phyloP scores from a whole-genome alignment of 2,329 filamentous ascomycete genomes.

The Tolypocladium inflatum region DNA sequence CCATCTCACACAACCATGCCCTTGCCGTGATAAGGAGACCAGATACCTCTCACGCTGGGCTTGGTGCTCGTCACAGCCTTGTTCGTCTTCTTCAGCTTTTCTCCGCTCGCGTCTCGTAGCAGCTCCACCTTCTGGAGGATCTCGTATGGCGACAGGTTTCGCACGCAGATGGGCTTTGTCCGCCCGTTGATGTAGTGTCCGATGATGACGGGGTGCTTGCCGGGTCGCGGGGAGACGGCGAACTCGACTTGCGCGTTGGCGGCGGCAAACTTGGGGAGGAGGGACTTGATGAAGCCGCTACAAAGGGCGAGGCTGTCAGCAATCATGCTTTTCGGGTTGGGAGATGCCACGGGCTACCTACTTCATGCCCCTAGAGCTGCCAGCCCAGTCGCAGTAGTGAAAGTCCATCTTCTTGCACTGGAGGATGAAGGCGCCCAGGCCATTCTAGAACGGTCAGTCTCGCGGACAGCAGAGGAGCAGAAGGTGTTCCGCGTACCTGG shows the following conservation, averaged over 20 bases:
- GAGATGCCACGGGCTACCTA: constrained; percentile 29
- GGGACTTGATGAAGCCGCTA: constrained; percentile 72
- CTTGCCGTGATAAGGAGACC: constrained; percentile 60
- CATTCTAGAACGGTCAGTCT: constrained; percentile 55
- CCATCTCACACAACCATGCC: constrained; percentile 39
- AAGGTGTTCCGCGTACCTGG: constrained; percentile 32
- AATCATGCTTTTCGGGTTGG: neutral
- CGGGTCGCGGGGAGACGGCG: constrained; percentile 79
- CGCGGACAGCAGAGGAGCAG: neutral
- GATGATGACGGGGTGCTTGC: constrained; percentile 78
- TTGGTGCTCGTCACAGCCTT: constrained; percentile 57
- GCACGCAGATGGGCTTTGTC: constrained; percentile 77
- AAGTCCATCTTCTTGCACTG: constrained; percentile 95
- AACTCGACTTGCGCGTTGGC: constrained; percentile 86
- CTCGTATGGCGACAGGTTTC: constrained; percentile 72
- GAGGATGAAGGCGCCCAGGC: constrained; percentile 90
- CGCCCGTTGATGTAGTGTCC: constrained; percentile 90
- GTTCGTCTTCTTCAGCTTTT: constrained; percentile 56
- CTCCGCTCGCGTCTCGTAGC: constrained; percentile 64
- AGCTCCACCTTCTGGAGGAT: constrained; percentile 72
- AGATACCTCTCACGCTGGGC: constrained; percentile 58
- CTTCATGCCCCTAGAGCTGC: constrained; percentile 93
- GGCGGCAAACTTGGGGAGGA: constrained; percentile 68
- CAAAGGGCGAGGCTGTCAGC: neutral
- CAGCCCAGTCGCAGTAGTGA: constrained; percentile 94